Base-by-base conservation (phyloP, 2,329 filamentous ascomycete species). In the Ceratocystis eucalypticola region DNA sequence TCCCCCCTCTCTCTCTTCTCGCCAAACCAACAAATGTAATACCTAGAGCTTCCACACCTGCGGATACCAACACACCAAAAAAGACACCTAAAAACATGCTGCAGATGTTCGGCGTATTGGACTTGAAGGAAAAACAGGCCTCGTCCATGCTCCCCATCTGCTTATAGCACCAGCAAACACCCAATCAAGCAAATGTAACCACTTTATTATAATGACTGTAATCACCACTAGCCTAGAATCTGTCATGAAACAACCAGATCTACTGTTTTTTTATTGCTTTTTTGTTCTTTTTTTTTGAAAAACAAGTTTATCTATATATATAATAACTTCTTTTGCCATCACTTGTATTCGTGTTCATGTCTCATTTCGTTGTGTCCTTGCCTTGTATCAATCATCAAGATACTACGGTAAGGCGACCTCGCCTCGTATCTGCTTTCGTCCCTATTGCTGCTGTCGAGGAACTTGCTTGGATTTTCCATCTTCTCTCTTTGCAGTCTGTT, bases 71-170 rank as follows among this genome's bases (percentile, higher is more conserved):
- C n/a, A 55, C 12, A 55, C 12, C 2, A 30, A 30, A 30, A 55
- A 55, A 55, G 25, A 55, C 22, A 55, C 22, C 50, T 2, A 53
- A 25, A 25, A 25, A 25, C 22, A 53, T 30, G 25, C 28, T 33
- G 28, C 53, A 17, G n/a, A n/a, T n/a, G 37, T 44, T 22, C 41
- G 28, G 5, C 2, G 30, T 12, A 44, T n/a, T 61, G 50, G 50
- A 61, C 64, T 65, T 46, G 64, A 65, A 44, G 64, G 53, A 65
- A 33, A 55, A 46, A 61, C 50, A 65, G 64, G 64, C 64, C 64
- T 65, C 64, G 53, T 61, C 50, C 45, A 61, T n/a, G 10, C 20
- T 10, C 57, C 12, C 15, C 7, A 10, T 12, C 3, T 28, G n/a
- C 12, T n/a, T 33, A 6, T 8, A 15, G 22, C 46, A 50, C 22